Evolutionary conservation across 2,329 filamentous ascomycete species (phyloP), one percentile per base, ranked within the genome.

Genomic region (Penicillium expansum): DNA sequence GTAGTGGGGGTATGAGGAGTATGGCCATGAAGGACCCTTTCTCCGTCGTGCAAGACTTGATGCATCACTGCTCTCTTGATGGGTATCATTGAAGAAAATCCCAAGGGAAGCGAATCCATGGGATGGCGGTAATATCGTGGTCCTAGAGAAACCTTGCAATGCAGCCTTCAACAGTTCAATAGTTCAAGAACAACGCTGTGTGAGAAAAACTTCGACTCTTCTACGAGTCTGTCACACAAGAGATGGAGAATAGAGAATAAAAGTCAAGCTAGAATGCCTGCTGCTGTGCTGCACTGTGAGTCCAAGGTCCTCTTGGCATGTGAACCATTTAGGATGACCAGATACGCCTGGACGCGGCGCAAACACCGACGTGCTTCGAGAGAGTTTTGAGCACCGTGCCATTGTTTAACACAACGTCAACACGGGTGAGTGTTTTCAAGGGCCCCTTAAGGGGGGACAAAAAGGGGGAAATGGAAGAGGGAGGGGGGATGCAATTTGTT

Each of bases 281-380:
- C 85, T 82, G 76, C 77, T 79, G 82, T 81, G 84, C 86, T 85
- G 83, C 86, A 86, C 81, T 79, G 82, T 83, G 83, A 86, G 88
- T 89, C 88, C 91, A 95, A 94, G 90, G 91, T 88, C 83, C 88
- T 88, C 85, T 84, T 83, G 83, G 82, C 74, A 81, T 83, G 83
- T 88, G 85, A 88, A 92, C 90, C 89, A 86, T 86, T 70, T 69
- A 68, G 73, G 69, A 83, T 88, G 86, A 90, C 84, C 88, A 85
- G 83, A 85, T 79, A 85, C 87, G 86, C 87, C 90, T 90, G 90
- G 89, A 91, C 89, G 90, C 86, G 85, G 90, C 87, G 91, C 91
- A 86, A 89, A 88, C 78, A 87, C 86, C 85, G 86, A 88, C 88
- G 87, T 88, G 89, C 86, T 90, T 87, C 87, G 86, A 83, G 84